phyloP scores from a whole-genome alignment of 129 eudicot genomes.

The Centrapalus pauciflorus region DNA sequence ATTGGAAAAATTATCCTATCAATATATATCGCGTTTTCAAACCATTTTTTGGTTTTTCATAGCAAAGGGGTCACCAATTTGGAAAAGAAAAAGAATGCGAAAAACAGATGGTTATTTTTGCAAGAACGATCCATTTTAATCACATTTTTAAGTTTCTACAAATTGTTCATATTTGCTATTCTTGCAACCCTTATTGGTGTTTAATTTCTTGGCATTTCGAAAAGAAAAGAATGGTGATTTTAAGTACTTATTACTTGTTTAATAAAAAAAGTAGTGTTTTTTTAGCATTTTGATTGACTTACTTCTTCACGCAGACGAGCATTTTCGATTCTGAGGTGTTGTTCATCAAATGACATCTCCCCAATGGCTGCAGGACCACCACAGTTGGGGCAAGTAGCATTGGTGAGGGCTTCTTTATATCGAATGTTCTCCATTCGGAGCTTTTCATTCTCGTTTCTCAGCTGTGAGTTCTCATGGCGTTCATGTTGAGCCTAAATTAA shows the following conservation, averaged over 20 bases:
- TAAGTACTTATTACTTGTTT: background rate
- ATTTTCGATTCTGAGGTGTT: conserved; percentile 57
- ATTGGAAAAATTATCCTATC: no score
- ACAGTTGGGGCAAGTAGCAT: conserved; percentile 51
- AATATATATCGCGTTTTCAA: no score
- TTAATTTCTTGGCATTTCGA: background rate
- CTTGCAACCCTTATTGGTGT: no score
- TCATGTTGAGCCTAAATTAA: conserved; percentile 53
- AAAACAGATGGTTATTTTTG: no score
- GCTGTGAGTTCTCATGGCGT: conserved; percentile 51
- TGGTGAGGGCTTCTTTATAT: conserved; percentile 44
- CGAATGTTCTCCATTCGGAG: conserved; percentile 59
- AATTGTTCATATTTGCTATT: no score
- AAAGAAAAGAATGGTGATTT: background rate
- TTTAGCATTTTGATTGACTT: conserved; percentile 6
- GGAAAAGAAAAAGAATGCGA: no score
- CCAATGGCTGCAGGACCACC: conserved; percentile 58
- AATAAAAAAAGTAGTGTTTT: background rate
- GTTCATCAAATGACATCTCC: conserved; percentile 59
- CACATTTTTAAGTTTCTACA: no score
- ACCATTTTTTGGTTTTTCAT: no score
- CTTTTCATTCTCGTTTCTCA: conserved; percentile 54
- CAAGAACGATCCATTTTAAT: no score
- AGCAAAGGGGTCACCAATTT: no score
- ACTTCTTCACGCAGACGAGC: conserved; percentile 54